phyloP scores from a whole-genome alignment of 2,329 filamentous ascomycete species.

The Pyricularia sp. region DNA sequence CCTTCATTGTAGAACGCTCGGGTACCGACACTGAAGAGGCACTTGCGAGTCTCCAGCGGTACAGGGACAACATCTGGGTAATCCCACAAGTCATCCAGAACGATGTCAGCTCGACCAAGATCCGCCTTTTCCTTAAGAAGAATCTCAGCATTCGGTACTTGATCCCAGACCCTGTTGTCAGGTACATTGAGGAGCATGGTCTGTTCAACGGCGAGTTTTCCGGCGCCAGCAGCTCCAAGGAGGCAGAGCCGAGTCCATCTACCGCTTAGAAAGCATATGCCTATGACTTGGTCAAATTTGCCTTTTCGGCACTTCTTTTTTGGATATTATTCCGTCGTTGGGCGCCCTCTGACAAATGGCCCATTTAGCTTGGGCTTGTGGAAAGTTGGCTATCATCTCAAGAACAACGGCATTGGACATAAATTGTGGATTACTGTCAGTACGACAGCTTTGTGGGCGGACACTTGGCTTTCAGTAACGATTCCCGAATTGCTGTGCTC shows the following conservation, averaged over 20 bases:
- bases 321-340: not conserved
- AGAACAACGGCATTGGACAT: not conserved
- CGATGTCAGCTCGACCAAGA: constrained; percentile 71
- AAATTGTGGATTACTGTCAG: not conserved
- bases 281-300: not conserved
- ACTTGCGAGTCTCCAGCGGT: constrained; percentile 69
- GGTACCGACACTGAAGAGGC: constrained; percentile 87
- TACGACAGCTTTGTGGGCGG: not conserved
- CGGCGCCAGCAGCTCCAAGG: not conserved
- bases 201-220: constrained; percentile 5
- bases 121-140: constrained; percentile 68
- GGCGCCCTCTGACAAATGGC: not conserved
- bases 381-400: not conserved
- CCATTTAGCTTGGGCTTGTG: not conserved
- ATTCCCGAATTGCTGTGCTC: not conserved
- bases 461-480: not conserved
- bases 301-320: not conserved
- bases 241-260: not conserved
- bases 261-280: not conserved
- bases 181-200: constrained; percentile 5
- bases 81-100: constrained; percentile 85
- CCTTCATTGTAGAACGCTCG: constrained; percentile 78
- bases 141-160: constrained; percentile 76
- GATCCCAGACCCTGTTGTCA: constrained; percentile 12
- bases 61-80: constrained; percentile 78